A percentile compares a stretch with the other conserved stretches of the same genome.
These are phyloP conservation scores for Pyrrhoderma lamaoense DNA, from an alignment of 1,284 basidiomycete species.

Conservation along the genomic window DNA sequence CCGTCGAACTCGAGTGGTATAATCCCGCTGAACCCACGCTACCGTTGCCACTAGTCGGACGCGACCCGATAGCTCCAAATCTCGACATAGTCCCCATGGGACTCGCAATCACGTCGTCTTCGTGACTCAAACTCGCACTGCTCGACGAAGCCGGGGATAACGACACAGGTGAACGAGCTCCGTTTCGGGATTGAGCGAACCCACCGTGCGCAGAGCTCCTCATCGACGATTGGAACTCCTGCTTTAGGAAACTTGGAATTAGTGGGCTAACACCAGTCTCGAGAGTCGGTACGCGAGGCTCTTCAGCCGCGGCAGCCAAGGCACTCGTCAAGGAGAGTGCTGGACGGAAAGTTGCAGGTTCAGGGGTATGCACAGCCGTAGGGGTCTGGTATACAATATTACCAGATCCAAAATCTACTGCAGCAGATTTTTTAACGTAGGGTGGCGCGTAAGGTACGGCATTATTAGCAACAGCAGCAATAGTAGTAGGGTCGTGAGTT, in stretches of 20 bases:
- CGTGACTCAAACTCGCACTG: slow-evolving; percentile 19
- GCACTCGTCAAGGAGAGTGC: slow-evolving; percentile 22
- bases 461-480: neutral
- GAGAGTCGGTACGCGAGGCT: slow-evolving; percentile 20
- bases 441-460: slow-evolving; percentile 1
- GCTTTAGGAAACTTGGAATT: slow-evolving; percentile 65
- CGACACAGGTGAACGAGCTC: neutral
- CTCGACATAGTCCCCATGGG: neutral
- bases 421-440: neutral
- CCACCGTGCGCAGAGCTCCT: neutral
- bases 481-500: neutral
- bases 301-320: slow-evolving; percentile 24
- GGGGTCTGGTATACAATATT: slow-evolving; percentile 19
- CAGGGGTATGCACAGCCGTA: slow-evolving; percentile 12
- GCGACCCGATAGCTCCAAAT: neutral
- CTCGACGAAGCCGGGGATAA: slow-evolving; percentile 20
- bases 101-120: slow-evolving; percentile 7
- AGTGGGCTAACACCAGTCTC: slow-evolving; percentile 31
- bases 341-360: neutral
- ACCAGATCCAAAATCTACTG: neutral
- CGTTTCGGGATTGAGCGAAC: neutral
- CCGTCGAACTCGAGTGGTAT: too few species aligned
- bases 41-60: slow-evolving; percentile 4
- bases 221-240: slow-evolving; percentile 51
- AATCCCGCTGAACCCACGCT: slow-evolving; percentile 14